A percentile compares a stretch with the other conserved stretches of the same genome.
phyloP scores from a whole-genome alignment of 116 monocot genomes.

The Zostera marina region DNA sequence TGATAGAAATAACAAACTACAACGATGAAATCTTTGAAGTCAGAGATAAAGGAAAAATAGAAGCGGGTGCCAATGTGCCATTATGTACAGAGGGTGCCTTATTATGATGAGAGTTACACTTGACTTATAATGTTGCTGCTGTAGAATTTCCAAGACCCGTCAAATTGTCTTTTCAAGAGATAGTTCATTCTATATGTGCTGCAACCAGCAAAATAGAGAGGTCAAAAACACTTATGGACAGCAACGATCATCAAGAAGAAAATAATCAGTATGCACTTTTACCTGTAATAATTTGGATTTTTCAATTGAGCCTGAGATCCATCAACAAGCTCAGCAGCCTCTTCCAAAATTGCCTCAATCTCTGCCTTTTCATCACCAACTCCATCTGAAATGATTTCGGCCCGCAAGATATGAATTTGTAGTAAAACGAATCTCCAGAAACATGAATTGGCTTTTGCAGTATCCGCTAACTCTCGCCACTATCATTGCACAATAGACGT shows the following conservation, averaged over 20 bases:
- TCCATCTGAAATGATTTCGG: slow-evolving; percentile 56
- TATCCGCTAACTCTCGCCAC: slow-evolving; percentile 73
- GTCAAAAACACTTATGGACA: not conserved
- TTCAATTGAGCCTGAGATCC: slow-evolving; percentile 24
- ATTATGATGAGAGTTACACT: not conserved
- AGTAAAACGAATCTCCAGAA: slow-evolving; percentile 95
- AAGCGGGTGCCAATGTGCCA: not conserved
- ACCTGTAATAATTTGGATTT: slow-evolving; percentile 91
- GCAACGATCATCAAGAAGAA: not conserved
- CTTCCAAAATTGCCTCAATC: slow-evolving; percentile 76
- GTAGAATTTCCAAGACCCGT: slow-evolving; percentile 86
- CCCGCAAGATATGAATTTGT: slow-evolving; percentile 42
- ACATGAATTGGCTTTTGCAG: slow-evolving; percentile 57
- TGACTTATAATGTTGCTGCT: slow-evolving; percentile 17
- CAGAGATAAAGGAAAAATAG: not conserved
- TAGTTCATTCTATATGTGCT: slow-evolving; percentile 75
- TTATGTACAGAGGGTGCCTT: slow-evolving; percentile 7
- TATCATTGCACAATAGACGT: slow-evolving; percentile 8
- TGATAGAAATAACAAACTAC: not conserved
- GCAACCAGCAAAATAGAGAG: slow-evolving; percentile 8
- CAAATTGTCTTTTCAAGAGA: slow-evolving; percentile 46
- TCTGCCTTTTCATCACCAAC: slow-evolving; percentile 54
- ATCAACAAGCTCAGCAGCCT: slow-evolving; percentile 94
- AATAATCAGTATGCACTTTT: slow-evolving; percentile 2
- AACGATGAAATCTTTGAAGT: not conserved